Evolutionary conservation across 164 flowering plant genomes (phyloP), one percentile per base, ranked within the genome.

Genomic region (Sextonia rubra): DNA sequence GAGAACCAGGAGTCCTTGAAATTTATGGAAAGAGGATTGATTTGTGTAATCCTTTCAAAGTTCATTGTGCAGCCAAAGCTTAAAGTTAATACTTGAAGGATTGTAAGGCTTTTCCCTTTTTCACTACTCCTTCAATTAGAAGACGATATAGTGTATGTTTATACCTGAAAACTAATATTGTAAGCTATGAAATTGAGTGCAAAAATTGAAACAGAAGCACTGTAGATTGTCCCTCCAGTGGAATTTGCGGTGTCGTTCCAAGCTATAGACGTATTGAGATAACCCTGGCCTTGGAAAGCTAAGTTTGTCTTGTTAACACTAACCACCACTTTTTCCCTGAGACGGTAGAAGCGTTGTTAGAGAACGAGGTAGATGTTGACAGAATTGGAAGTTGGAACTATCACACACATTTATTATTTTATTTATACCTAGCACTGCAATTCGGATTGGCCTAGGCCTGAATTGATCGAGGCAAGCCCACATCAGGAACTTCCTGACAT

Each of bases 221-320:
- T 91, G 55, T 82, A 73, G 44, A 72, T 30, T 7, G 97, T 90
- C 14, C 93, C 90, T 68, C 95, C 97, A 0, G 95, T 87, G 8
- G 95, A 91, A 76, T 90, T 88, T 1, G 98, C 88, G 0, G 97
- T 93, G 78, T 93, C 97, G 47, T 90, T 89, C 98, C 98, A 93
- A 25, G 79, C 69, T 17, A 93, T 87, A 69, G 71, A 63, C 1
- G 98, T 88, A 74, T 77, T 86, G 24, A 64, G 79, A 76, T 86
- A 89, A 18, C 94, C 95, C 68, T 83, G 82, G 0, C 98, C 97
- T 85, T 87, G 85, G 52, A 93, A 12, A 77, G 88, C 85, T 77
- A 91, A 55, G 70, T 93, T 91, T 0, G 85, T 83, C 82, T 93
- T 91, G 86, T 82, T 88, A 15, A 83, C 72, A 3, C 70, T 30